Evolutionary conservation across 352 stramenopile genomes (phyloP).

Genomic region (Phytophthora capsici): DNA sequence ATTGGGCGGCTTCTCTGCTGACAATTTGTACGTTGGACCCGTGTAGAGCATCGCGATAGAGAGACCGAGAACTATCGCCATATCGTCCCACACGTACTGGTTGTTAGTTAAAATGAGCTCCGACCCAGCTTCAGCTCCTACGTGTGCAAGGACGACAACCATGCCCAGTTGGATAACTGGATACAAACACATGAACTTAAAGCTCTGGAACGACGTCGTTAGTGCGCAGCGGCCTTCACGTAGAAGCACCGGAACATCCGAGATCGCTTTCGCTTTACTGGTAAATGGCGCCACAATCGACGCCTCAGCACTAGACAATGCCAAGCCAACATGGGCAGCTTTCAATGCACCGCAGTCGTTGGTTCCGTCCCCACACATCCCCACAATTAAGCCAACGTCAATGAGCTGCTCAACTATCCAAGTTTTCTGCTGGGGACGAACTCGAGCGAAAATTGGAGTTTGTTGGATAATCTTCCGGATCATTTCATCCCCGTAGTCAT

Average conservation of each 20-base stretch:
- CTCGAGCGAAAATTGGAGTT: slow-evolving; percentile 64
- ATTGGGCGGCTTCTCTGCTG: slow-evolving; percentile 42
- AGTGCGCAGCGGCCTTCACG: slow-evolving; percentile 88
- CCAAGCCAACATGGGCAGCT: slow-evolving; percentile 86
- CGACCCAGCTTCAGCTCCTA: slow-evolving; percentile 13
- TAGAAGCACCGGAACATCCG: slow-evolving; percentile 74
- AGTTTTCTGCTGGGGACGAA: slow-evolving; percentile 59
- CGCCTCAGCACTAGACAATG: slow-evolving; percentile 83
- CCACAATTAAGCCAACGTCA: slow-evolving; percentile 42
- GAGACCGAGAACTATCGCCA: slow-evolving; percentile 57
- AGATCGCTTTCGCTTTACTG: slow-evolving; percentile 81
- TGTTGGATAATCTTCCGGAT: slow-evolving; percentile 46
- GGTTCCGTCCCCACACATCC: slow-evolving; percentile 65
- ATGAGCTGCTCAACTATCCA: slow-evolving; percentile 70
- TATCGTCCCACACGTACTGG: slow-evolving; percentile 68
- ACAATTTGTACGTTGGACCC: slow-evolving; percentile 36
- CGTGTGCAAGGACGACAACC: slow-evolving; percentile 38
- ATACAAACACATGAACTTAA: slow-evolving; percentile 73
- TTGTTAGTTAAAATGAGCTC: slow-evolving; percentile 64
- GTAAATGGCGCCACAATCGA: slow-evolving; percentile 91
- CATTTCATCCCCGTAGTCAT: slow-evolving; percentile 38
- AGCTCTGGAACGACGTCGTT: slow-evolving; percentile 56
- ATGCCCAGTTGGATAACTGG: slow-evolving; percentile 60
- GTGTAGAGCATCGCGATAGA: slow-evolving; percentile 68
- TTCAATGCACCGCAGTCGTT: slow-evolving; percentile 91